Evolutionary conservation across 1,284 basidiomycete species (phyloP).

Genomic region (Leccinum solheimii): DNA sequence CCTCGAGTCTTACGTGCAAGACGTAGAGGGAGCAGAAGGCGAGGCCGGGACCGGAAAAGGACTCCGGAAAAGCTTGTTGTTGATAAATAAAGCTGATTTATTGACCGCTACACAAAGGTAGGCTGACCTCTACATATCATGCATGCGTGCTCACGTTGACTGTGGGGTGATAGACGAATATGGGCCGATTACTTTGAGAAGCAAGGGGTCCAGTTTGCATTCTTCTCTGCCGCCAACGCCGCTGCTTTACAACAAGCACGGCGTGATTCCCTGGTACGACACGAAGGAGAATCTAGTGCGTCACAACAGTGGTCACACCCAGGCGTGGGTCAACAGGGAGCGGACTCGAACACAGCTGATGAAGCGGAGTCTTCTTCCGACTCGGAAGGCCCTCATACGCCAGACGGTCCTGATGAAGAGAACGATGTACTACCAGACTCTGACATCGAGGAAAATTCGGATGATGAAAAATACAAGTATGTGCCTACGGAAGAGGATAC

Average conservation of each 20-base stretch:
- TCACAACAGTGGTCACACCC: slow-evolving; percentile 7
- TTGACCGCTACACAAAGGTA: slow-evolving; percentile 87
- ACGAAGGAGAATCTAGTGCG: slow-evolving; percentile 14
- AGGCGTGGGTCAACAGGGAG: neutral
- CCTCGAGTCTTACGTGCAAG: slow-evolving; percentile 83
- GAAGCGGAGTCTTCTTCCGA: slow-evolving; percentile 30
- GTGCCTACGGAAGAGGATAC: slow-evolving; percentile 55
- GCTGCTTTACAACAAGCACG: slow-evolving; percentile 70
- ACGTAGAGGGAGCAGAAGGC: slow-evolving; percentile 75
- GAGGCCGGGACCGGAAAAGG: slow-evolving; percentile 76
- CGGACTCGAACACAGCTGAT: neutral
- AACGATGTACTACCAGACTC: slow-evolving; percentile 32
- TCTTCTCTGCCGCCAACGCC: slow-evolving; percentile 95
- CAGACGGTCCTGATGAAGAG: slow-evolving; percentile 25
- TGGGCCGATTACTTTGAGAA: slow-evolving; percentile 97
- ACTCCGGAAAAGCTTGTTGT: slow-evolving; percentile 69
- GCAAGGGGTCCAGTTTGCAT: slow-evolving; percentile 83
- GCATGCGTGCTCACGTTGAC: slow-evolving; percentile 14
- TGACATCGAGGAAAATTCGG: slow-evolving; percentile 35
- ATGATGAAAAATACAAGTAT: slow-evolving; percentile 40
- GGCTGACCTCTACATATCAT: slow-evolving; percentile 26
- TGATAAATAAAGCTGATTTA: slow-evolving; percentile 97
- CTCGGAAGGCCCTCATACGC: slow-evolving; percentile 28
- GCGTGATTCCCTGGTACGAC: slow-evolving; percentile 40
- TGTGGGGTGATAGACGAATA: slow-evolving; percentile 50